These are phyloP conservation scores for Annulohypoxylon stygium DNA, from an alignment of 495 filamentous ascomycete species.

Conservation along the genomic window DNA sequence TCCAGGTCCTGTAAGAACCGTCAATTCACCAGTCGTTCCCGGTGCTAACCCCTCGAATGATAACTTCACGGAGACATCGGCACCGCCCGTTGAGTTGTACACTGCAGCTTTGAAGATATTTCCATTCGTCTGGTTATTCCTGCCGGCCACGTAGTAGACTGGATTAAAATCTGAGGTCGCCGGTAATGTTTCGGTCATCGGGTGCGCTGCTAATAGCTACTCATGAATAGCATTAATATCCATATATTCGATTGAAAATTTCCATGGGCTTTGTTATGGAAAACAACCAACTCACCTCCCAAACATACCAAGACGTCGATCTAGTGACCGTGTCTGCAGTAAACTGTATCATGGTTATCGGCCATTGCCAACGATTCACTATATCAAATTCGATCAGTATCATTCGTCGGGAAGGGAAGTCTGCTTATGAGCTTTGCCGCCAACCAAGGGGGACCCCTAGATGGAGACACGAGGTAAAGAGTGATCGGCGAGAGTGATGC, in stretches of 20 bases:
- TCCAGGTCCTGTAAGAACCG: conserved; percentile 67
- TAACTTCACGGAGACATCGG: conserved; percentile 62
- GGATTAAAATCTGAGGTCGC: conserved; percentile 62
- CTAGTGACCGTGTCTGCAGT: conserved; percentile 66
- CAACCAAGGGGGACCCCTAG: no score
- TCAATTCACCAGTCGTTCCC: conserved; percentile 65
- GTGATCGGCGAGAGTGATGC: background rate
- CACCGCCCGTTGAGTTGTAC: conserved; percentile 70
- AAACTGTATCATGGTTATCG: conserved; percentile 63
- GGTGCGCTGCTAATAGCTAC: conserved; percentile 65
- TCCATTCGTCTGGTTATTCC: conserved; percentile 50
- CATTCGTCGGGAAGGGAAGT: background rate
- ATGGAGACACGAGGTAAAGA: background rate
- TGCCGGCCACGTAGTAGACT: conserved; percentile 70
- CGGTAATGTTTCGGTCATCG: conserved; percentile 68
- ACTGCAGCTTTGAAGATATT: conserved; percentile 72
- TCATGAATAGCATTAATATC: conserved; percentile 52
- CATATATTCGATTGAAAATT: background rate
- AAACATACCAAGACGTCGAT: conserved; percentile 59
- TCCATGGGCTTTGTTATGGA: conserved; percentile 5
- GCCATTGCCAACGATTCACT: conserved; percentile 61
- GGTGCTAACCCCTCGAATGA: conserved; percentile 66
- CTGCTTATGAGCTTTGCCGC: background rate
- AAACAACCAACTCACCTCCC: conserved; percentile 59
- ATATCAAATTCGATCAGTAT: conserved; percentile 1